Percentiles rank a stretch among this genome's conserved stretches.
These are phyloP conservation scores for Castanospermum australe DNA, from an alignment of 306 rosid genomes.

Conservation along the genomic window DNA sequence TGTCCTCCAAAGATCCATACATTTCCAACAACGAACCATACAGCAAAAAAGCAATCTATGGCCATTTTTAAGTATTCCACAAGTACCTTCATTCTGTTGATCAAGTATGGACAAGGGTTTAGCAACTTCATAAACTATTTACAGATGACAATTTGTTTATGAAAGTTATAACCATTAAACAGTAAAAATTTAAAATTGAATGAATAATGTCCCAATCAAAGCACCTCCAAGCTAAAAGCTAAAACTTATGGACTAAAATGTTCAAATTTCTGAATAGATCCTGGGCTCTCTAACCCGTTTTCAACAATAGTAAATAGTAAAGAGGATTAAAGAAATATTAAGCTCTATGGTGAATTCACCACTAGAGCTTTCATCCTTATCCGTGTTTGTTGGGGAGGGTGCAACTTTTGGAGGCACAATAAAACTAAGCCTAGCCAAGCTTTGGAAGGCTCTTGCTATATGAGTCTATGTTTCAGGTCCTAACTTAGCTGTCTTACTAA, in stretches of 20 bases:
- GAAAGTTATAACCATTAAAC: neutral
- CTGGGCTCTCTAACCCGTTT: neutral
- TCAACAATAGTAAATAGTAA: neutral
- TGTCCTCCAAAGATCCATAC: conserved; percentile 86
- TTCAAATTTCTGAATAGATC: neutral
- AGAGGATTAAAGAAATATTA: neutral
- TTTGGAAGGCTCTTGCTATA: neutral
- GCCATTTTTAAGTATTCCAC: conserved; percentile 70
- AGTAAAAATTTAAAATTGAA: neutral
- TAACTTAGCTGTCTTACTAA: neutral
- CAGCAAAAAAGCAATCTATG: conserved; percentile 78
- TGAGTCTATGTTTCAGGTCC: neutral
- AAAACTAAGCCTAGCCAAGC: neutral
- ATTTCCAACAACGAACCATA: conserved; percentile 88
- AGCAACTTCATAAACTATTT: conserved; percentile 13
- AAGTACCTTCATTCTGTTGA: conserved; percentile 54
- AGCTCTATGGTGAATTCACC: neutral
- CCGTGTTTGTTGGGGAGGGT: neutral
- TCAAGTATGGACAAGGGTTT: conserved; percentile 8
- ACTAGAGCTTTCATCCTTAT: neutral
- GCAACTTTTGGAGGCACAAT: neutral
- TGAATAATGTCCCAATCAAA: neutral
- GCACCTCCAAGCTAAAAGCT: neutral
- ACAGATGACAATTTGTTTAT: neutral
- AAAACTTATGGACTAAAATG: neutral